phyloP scores from a whole-genome alignment of 2,329 filamentous ascomycete genomes.

The Neodidymelliopsis sp. region DNA sequence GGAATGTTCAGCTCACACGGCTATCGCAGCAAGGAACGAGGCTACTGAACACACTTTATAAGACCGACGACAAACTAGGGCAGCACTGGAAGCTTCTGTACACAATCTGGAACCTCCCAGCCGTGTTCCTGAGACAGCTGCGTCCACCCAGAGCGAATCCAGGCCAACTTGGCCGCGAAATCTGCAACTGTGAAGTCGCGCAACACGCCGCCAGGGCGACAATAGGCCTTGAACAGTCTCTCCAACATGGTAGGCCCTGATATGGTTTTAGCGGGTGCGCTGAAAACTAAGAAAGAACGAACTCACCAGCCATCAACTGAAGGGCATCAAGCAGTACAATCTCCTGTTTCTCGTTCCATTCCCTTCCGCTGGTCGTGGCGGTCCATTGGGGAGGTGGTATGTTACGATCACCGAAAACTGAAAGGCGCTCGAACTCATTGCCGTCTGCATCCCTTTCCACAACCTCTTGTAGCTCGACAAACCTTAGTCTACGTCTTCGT shows the following conservation, averaged over 20 bases:
- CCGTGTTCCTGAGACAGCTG: slow-evolving; percentile 24
- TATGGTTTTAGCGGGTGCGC: too few relatives aligned
- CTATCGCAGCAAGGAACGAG: background rate
- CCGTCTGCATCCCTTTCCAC: slow-evolving; percentile 51
- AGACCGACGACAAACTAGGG: slow-evolving; percentile 11
- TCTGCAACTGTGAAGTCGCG: slow-evolving; percentile 41
- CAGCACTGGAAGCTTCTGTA: slow-evolving; percentile 36
- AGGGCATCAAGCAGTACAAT: slow-evolving; percentile 44
- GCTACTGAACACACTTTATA: background rate
- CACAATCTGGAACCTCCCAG: slow-evolving; percentile 37
- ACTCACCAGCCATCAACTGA: slow-evolving; percentile 36
- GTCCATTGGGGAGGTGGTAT: slow-evolving; percentile 23
- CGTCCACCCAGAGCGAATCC: slow-evolving; percentile 27
- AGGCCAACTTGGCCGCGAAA: slow-evolving; percentile 7
- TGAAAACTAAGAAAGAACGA: too few relatives aligned
- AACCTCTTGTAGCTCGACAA: slow-evolving; percentile 21
- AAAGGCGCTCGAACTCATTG: slow-evolving; percentile 47
- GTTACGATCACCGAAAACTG: slow-evolving; percentile 47
- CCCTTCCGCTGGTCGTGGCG: slow-evolving; percentile 18
- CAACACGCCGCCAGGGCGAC: slow-evolving; percentile 31
- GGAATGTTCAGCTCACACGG: background rate
- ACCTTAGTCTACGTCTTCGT: slow-evolving; percentile 19
- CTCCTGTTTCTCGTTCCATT: slow-evolving; percentile 45
- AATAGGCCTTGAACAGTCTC: slow-evolving; percentile 39
- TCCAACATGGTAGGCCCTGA: slow-evolving; percentile 36